Base-by-base conservation (phyloP, 495 filamentous ascomycete species). In the Penicillium taxi region DNA sequence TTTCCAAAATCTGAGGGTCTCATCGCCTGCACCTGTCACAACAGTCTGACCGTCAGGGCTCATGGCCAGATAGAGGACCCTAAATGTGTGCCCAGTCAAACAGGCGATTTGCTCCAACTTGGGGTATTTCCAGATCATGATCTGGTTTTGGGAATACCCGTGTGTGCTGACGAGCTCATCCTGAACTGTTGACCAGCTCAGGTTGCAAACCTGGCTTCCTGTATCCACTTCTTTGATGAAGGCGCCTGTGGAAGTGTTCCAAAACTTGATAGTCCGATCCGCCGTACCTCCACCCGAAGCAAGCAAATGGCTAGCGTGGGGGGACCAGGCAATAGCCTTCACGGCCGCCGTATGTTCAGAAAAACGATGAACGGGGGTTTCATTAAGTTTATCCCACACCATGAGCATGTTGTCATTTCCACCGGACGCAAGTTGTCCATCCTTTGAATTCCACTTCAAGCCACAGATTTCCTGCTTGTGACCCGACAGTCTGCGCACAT, bases 381-480 rank as follows among this genome's bases (percentile, higher is more conserved):
- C 82, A 22, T 74, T 82, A 35, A 94, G 66, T 52, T 90, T 90
- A 58, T 98, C 93, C 91, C 91, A 98, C 11, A 98, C 88, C 73
- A 96, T 84, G 30, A 98, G 67, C 45, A 95, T 95, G 66, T 98
- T 98, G 60, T 98, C 91, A 59, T 98, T 98, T 1, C 93, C 93
- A 19, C 91, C 91, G 12, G 83, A 89, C n/a, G 91, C 91, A 18
- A 98, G 67, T 56, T 96, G 93, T 3, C 86, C 84, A 52, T 94
- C 88, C 43, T 95, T 86, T 17, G 80, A 82, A 48, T 98, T 98
- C 91, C 91, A 98, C 52, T 86, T 84, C 35, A 98, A 66, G n/a
- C 91, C 91, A 53, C 91, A 98, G 9, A 98, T 86, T 63, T 98
- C 91, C 66, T 98, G 91, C 59, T 96, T 98, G 61, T 98, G 91